These are phyloP conservation scores for Quercus glauca DNA, from an alignment of 306 rosid genomes.

Conservation along the genomic window DNA sequence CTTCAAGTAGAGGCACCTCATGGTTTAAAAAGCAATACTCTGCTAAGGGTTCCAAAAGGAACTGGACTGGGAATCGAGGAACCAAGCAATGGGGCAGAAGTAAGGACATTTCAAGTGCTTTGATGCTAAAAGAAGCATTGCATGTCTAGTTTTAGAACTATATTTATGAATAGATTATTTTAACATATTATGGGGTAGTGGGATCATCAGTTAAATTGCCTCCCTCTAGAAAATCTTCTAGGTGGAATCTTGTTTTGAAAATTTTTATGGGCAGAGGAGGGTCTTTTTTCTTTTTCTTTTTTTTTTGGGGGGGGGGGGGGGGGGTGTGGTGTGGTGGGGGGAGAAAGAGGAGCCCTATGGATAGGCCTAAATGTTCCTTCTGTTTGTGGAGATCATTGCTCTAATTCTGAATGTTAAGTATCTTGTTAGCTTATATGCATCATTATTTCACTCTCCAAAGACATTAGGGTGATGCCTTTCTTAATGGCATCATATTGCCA, in stretches of 20 bases:
- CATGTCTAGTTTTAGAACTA: not conserved
- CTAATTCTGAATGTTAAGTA: conserved; percentile 12
- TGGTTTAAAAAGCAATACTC: conserved; percentile 51
- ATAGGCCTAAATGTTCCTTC: not conserved
- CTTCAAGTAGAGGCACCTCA: conserved; percentile 41
- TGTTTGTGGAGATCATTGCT: conserved; percentile 8
- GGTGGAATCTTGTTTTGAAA: not conserved
- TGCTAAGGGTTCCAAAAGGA: conserved; percentile 30
- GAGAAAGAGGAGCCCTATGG: not conserved
- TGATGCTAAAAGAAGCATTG: not conserved
- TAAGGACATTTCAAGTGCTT: conserved; percentile 25
- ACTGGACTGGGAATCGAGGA: conserved; percentile 23
- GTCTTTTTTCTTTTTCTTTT: too few species aligned
- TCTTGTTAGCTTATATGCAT: conserved; percentile 14
- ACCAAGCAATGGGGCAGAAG: conserved; percentile 29
- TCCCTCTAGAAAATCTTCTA: not conserved
- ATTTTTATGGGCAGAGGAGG: not conserved
- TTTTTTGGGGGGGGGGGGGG: not conserved
- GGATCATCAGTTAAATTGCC: not conserved
- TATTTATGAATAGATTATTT: not conserved
- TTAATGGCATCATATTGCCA: conserved; percentile 11
- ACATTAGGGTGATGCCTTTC: not conserved
- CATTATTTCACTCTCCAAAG: not conserved
- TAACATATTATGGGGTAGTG: not conserved
- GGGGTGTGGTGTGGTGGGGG: not conserved